Evolutionary conservation across 805 yeast genomes (phyloP), one percentile per base, ranked within the genome.

Genomic region (Blastobotrys attinorum): DNA sequence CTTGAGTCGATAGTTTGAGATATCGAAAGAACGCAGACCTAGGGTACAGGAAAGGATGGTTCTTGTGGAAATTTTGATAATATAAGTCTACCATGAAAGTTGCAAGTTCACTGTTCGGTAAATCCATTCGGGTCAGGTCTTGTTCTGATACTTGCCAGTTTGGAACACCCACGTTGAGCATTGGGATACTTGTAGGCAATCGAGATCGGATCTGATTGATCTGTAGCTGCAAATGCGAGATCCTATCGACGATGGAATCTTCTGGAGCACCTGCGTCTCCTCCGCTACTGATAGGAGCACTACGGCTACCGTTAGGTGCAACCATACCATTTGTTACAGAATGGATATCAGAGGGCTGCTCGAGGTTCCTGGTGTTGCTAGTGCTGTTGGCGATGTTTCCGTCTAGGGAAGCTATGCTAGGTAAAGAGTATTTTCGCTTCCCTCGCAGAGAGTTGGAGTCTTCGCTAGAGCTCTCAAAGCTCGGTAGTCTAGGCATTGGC

Each of bases 1-100:
- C 39, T 16, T 41, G 39, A 17, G n/a, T 16, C 11, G 15, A 11
- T 15, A 41, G 23, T 10, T 25, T 25, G 27, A 41, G 27, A 20
- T 22, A 25, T n/a, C 33, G 35, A 27, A 34, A 41, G 16, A 41
- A 41, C 16, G 15, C 22, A 5, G 22, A 8, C 18, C 39, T 37
- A 17, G 44, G 44, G 27, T 29, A 34, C 10, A 35, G 35, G 16
- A 41, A 41, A 7, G 44, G 44, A 25, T 35, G 31, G 39, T 34
- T 41, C 16, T 25, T 18, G 17, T 41, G 44, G 33, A 41, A 22
- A n/a, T n/a, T 17, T 13, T 10, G 5, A 22, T 21, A 41, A 33
- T 34, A 41, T 8, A 34, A 32, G 15, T 41, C 44, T 13, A 41
- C 35, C 2, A 41, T 37, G 5, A 23, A 10, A 3, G 39, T 33